phyloP scores from a whole-genome alignment of 2,329 filamentous ascomycete species.

The Talaromyces sp. region DNA sequence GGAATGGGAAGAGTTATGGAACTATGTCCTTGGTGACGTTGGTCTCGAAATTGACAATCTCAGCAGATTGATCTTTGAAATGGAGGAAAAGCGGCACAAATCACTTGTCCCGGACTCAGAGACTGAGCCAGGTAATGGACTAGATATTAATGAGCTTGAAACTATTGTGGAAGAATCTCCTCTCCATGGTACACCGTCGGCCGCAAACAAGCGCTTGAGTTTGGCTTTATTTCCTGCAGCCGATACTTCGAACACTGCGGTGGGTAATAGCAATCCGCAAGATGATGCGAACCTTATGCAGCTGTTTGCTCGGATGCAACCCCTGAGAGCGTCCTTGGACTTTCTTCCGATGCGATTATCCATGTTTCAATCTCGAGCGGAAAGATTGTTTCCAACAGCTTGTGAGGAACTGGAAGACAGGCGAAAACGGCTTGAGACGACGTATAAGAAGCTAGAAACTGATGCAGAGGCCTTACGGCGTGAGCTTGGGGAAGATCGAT shows the following conservation, averaged over 20 bases:
- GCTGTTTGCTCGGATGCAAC: slow-evolving; percentile 92
- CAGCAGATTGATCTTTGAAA: slow-evolving; percentile 81
- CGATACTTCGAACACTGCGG: slow-evolving; percentile 39
- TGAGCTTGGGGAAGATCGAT: slow-evolving; percentile 90
- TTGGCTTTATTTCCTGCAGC: slow-evolving; percentile 47
- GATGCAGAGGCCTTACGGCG: slow-evolving; percentile 85
- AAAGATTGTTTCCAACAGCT: slow-evolving; percentile 76
- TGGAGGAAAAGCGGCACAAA: slow-evolving; percentile 91
- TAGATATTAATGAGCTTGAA: slow-evolving; percentile 83
- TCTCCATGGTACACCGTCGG: slow-evolving; percentile 47
- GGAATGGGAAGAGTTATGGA: slow-evolving; percentile 99
- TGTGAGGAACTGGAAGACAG: slow-evolving; percentile 82
- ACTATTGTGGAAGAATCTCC: slow-evolving; percentile 89
- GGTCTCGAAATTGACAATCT: slow-evolving; percentile 80
- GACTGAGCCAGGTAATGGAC: slow-evolving; percentile 45
- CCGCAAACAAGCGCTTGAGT: slow-evolving; percentile 60
- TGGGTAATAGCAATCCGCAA: slow-evolving; percentile 46
- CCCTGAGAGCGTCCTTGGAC: slow-evolving; percentile 83
- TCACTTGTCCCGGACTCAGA: slow-evolving; percentile 58
- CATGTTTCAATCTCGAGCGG: slow-evolving; percentile 74
- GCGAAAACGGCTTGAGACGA: slow-evolving; percentile 68
- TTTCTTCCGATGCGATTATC: slow-evolving; percentile 93
- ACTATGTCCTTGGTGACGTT: slow-evolving; percentile 86
- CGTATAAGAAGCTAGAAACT: slow-evolving; percentile 79
- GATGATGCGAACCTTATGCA: slow-evolving; percentile 86